Conservation (phyloP, 192 early-diverging fungal species). For the Umbelopsis isabellina region DNA sequence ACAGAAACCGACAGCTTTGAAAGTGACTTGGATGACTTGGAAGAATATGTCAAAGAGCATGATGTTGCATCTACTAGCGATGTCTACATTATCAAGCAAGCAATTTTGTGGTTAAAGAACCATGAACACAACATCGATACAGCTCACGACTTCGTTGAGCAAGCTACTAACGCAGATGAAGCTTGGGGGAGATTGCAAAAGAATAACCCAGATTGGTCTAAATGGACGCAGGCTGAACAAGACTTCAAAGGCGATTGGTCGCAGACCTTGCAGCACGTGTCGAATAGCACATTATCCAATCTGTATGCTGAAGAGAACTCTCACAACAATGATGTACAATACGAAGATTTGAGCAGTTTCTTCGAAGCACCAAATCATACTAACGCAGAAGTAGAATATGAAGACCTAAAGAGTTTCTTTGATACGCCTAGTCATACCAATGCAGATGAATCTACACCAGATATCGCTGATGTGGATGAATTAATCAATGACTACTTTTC, state of each 20-base stretch:
- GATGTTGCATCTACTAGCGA: neutral
- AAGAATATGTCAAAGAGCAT: neutral
- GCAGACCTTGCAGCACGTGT: neutral
- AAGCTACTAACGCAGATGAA: neutral
- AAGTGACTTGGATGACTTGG: neutral
- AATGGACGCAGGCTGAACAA: neutral
- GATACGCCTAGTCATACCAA: neutral
- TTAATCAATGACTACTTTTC: too few species aligned
- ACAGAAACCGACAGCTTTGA: neutral
- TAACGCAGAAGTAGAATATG: neutral
- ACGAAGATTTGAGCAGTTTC: neutral
- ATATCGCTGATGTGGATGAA: neutral
- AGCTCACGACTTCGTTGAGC: neutral
- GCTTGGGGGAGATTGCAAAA: constrained; percentile 8
- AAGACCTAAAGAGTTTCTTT: neutral
- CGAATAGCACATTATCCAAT: neutral
- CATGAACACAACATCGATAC: neutral
- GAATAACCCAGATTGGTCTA: neutral
- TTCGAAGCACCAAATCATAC: neutral
- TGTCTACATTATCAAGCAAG: constrained; percentile 9
- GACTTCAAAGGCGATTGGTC: neutral
- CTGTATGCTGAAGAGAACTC: constrained; percentile 1
- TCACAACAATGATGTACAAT: neutral
- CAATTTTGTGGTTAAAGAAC: neutral
- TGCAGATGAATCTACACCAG: neutral